Percentiles rank a stretch among this genome's conserved stretches.
Conservation (phyloP, 768 basidiomycete species). For the Tulasnella sp. region DNA sequence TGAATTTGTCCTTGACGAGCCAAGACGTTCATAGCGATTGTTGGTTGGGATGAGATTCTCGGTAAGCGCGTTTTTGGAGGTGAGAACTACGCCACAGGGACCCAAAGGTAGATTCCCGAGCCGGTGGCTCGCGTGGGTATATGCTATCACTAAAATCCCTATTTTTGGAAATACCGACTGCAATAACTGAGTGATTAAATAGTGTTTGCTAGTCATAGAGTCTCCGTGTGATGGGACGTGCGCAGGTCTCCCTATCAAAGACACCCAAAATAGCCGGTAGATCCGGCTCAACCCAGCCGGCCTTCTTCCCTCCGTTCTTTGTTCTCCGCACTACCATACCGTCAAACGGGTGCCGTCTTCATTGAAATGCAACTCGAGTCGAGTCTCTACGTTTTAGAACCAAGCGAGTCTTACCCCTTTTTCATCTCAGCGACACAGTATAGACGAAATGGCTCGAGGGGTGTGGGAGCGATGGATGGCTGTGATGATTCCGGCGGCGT, state of each 20-base stretch:
- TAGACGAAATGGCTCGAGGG: background rate
- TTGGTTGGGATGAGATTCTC: background rate
- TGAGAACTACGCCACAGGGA: constrained; percentile 16
- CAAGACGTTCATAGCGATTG: constrained; percentile 2
- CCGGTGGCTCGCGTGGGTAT: background rate
- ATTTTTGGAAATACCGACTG: no score
- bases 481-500: background rate
- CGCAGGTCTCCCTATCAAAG: no score
- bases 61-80: constrained; percentile 18
- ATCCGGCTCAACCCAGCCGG: no score
- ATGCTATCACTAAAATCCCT: no score
- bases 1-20: background rate
- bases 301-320: no score
- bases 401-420: background rate
- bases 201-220: no score
- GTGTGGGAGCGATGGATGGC: background rate
- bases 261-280: no score
- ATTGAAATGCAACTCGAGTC: background rate
- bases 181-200: no score
- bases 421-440: background rate
- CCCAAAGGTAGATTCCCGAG: background rate
- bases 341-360: no score
- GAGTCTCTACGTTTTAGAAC: background rate
- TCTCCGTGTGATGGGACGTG: no score
- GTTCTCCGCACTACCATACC: no score